A percentile compares a stretch with the other conserved stretches of the same genome.
phyloP scores from a whole-genome alignment of 2,329 filamentous ascomycete species.

The Spiromastix sp. region DNA sequence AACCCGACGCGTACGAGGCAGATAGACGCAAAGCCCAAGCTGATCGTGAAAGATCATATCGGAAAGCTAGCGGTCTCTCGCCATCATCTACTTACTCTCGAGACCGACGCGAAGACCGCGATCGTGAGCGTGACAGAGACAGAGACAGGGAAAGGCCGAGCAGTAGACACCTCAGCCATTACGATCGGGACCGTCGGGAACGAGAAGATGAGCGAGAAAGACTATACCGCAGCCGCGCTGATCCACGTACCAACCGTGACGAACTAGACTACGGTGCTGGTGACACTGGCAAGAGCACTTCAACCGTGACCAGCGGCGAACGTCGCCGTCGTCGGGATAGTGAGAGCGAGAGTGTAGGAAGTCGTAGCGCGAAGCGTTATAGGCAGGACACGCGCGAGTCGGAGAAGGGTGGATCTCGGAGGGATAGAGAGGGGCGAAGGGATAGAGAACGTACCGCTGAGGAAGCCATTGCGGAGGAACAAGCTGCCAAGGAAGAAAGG shows the following conservation, averaged over 20 bases:
- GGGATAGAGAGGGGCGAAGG: constrained; percentile 21
- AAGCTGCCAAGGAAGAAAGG: constrained; percentile 23
- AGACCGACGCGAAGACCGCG: constrained; percentile 28
- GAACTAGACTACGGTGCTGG: constrained; percentile 83
- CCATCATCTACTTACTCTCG: constrained; percentile 34
- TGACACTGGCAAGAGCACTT: constrained; percentile 33
- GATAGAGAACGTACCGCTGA: constrained; percentile 19
- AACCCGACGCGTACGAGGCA: constrained; percentile 87
- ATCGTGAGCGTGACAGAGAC: constrained; percentile 23
- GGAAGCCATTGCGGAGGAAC: constrained; percentile 32
- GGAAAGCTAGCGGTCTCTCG: constrained; percentile 60
- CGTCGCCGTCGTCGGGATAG: constrained; percentile 71
- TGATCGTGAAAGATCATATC: constrained; percentile 86
- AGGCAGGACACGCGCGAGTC: constrained; percentile 31
- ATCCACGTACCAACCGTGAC: constrained; percentile 68
- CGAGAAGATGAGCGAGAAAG: constrained; percentile 86
- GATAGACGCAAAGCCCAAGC: constrained; percentile 89
- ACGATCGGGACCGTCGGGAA: constrained; percentile 72
- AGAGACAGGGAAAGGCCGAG: constrained; percentile 32
- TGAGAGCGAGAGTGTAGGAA: constrained; percentile 53
- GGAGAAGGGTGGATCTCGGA: constrained; percentile 29
- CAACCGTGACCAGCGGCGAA: constrained; percentile 33
- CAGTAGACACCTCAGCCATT: constrained; percentile 23
- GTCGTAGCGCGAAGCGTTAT: constrained; percentile 52
- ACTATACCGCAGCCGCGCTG: constrained; percentile 69